Evolutionary conservation across 768 basidiomycete species (phyloP).

Genomic region (Coprinopsis cinerea): DNA sequence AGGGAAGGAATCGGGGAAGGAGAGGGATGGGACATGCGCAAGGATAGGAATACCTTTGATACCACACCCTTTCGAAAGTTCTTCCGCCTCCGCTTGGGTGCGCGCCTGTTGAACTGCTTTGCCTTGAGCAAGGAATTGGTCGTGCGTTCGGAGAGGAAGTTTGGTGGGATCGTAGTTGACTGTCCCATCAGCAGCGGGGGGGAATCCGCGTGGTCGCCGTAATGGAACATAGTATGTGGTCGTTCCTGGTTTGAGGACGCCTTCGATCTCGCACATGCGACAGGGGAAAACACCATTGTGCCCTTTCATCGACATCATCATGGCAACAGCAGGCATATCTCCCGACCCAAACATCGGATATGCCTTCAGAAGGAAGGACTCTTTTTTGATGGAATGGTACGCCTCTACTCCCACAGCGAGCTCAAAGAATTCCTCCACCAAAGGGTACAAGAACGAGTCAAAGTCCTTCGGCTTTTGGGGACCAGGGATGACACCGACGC

Average conservation of each 20-base stretch:
- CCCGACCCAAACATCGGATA: conserved; percentile 18
- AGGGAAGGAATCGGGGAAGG: no score
- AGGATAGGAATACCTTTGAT: no score
- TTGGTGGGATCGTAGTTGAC: conserved; percentile 19
- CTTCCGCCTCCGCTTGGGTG: no score
- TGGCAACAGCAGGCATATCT: conserved; percentile 18
- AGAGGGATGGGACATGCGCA: no score
- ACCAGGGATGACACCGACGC: conserved; percentile 39
- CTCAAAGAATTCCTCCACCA: conserved; percentile 30
- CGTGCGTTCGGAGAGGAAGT: conserved; percentile 30
- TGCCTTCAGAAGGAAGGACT: conserved; percentile 13
- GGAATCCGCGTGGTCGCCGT: conserved; percentile 13
- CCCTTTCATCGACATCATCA: conserved; percentile 32
- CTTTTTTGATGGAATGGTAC: conserved; percentile 15
- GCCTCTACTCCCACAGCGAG: conserved; percentile 33
- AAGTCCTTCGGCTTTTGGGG: conserved; percentile 37
- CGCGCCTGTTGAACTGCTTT: no score
- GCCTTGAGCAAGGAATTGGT: conserved; percentile 25
- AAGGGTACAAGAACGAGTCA: conserved; percentile 37
- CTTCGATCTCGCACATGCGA: conserved; percentile 31
- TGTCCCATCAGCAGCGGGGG: no score
- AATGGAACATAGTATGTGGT: conserved; percentile 25
- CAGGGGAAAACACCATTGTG: conserved; percentile 32
- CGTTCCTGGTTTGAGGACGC: conserved; percentile 12
- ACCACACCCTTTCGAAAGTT: no score